These are phyloP conservation scores for Picochlorum sp. DNA, from an alignment of 139 green algal genomes.

Conservation along the genomic window DNA sequence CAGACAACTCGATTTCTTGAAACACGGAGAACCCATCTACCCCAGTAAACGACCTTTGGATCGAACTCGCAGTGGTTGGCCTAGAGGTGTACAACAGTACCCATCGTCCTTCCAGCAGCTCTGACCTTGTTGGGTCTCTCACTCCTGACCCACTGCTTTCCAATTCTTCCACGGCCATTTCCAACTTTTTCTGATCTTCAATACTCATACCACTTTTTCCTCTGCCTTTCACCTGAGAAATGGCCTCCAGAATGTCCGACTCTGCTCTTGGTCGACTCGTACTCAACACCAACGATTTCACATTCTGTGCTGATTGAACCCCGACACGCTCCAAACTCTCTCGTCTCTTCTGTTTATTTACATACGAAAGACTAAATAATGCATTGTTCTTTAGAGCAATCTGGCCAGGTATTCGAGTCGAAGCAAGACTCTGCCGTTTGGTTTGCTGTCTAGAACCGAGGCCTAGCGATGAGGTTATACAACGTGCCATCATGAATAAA, in stretches of 20 bases:
- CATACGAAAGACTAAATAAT: too few relatives aligned
- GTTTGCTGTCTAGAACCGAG: too few relatives aligned
- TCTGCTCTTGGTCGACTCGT: neutral
- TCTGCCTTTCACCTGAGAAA: conserved; percentile 32
- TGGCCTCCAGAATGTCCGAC: conserved; percentile 17
- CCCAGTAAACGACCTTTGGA: conserved; percentile 84
- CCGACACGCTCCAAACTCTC: too few relatives aligned
- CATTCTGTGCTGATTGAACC: too few relatives aligned
- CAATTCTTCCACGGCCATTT: conserved; percentile 53
- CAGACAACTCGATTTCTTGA: conserved; percentile 45
- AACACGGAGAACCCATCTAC: conserved; percentile 78
- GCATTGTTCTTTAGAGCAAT: too few relatives aligned
- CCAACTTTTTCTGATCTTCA: conserved; percentile 35
- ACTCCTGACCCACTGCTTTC: conserved; percentile 40
- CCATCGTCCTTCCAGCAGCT: conserved; percentile 57
- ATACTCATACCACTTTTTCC: conserved; percentile 45
- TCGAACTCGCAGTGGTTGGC: conserved; percentile 63
- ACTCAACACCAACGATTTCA: neutral
- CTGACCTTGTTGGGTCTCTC: conserved; percentile 31
- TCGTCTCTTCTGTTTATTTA: too few relatives aligned
- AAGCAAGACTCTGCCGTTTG: too few relatives aligned
- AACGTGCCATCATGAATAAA: too few relatives aligned
- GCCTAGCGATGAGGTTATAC: too few relatives aligned
- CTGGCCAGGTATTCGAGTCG: too few relatives aligned
- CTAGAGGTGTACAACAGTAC: conserved; percentile 72